Conservation (phyloP, 441 rosid genomes). For the Bruguiera hainesii region DNA sequence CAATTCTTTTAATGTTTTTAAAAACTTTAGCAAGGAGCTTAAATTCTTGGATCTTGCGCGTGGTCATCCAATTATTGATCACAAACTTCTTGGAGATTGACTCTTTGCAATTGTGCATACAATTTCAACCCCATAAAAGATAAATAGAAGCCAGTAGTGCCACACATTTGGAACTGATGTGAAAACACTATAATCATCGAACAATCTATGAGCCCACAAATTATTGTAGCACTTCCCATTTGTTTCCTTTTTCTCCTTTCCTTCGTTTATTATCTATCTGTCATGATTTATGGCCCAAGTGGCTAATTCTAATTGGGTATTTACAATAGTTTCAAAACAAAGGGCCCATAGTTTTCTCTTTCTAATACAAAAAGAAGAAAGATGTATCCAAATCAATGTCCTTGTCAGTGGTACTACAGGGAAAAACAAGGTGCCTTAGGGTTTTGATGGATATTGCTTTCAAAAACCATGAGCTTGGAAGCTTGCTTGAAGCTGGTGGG, state of each 20-base stretch:
- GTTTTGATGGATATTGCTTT: neutral
- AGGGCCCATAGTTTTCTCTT: too few relatives aligned
- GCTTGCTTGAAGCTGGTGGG: slow-evolving; percentile 15
- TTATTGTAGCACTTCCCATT: neutral
- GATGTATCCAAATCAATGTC: neutral
- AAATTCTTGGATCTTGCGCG: slow-evolving; percentile 1
- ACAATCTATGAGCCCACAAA: neutral
- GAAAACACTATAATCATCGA: slow-evolving; percentile 1
- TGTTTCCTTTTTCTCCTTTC: neutral
- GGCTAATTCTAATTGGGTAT: neutral
- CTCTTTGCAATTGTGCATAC: neutral
- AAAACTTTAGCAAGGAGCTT: neutral
- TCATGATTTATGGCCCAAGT: neutral
- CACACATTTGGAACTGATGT: neutral
- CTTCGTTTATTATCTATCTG: neutral
- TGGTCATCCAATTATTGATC: slow-evolving; percentile 13
- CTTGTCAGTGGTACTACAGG: slow-evolving; percentile 1
- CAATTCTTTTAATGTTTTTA: neutral
- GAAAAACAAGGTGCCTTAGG: slow-evolving; percentile 17
- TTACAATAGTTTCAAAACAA: neutral
- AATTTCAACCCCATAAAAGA: neutral
- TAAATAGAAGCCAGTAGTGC: too few relatives aligned
- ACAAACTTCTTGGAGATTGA: slow-evolving; percentile 6
- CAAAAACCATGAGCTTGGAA: slow-evolving; percentile 32
- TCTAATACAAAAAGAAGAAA: neutral